Percentiles rank a stretch among this genome's conserved stretches.
Conservation (phyloP, 495 filamentous ascomycete genomes). For the Penicillium angulare region DNA sequence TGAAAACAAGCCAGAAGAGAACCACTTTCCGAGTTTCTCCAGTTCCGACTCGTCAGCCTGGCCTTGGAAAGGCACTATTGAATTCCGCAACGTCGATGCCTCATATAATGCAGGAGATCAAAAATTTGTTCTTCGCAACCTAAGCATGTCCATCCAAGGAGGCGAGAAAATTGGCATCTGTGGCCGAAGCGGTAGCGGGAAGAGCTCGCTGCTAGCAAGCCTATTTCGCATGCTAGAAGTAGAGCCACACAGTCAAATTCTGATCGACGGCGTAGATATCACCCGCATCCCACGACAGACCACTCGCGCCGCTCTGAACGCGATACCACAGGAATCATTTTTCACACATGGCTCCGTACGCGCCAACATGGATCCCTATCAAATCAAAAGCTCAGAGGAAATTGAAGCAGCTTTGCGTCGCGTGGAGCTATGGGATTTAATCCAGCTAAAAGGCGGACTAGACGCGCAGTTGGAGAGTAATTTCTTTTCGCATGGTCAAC, state of each 20-base stretch:
- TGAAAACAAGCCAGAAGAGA: conserved; percentile 2
- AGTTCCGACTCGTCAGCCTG: not conserved
- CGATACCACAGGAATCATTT: conserved; percentile 38
- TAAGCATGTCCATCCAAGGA: not conserved
- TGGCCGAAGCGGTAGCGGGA: conserved; percentile 37
- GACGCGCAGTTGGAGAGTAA: conserved; percentile 10
- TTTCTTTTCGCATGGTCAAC: conserved; percentile 38
- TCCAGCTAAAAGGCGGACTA: conserved; percentile 19
- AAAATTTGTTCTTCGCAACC: not conserved
- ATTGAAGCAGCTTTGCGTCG: conserved; percentile 21
- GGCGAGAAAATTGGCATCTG: conserved; percentile 10
- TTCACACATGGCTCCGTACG: conserved; percentile 31
- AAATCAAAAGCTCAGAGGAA: conserved; percentile 7
- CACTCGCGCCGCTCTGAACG: conserved; percentile 20
- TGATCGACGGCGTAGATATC: conserved; percentile 9
- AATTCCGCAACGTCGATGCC: conserved; percentile 4
- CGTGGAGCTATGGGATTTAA: conserved; percentile 18
- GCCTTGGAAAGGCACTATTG: conserved; percentile 4
- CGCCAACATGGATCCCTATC: conserved; percentile 30
- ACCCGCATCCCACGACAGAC: conserved; percentile 9
- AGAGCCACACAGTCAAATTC: conserved; percentile 11
- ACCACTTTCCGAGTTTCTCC: not conserved
- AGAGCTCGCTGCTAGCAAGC: conserved; percentile 22
- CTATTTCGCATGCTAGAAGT: conserved; percentile 33
- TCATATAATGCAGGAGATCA: conserved; percentile 3